Base-by-base conservation (phyloP, 345 rosid genomes). In the Eucalyptus sp. region DNA sequence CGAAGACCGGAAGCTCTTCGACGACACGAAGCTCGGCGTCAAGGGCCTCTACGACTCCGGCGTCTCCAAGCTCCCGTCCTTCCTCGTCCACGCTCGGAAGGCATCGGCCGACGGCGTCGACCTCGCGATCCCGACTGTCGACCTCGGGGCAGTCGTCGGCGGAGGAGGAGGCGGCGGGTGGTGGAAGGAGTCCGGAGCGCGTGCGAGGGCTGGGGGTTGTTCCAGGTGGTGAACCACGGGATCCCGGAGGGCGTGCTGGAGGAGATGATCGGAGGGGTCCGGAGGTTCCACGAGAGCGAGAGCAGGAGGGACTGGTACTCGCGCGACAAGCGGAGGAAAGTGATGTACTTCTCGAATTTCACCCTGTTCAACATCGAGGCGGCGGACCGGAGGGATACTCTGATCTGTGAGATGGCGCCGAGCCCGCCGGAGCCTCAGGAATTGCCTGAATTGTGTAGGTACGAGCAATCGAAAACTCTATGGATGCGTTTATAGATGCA, bases 351-450 rank as follows among this genome's bases (percentile, higher is more conserved):
- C 51, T 62, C 85, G 31, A 91, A 85, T 43, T 85, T 89, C 76
- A 88, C 89, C 50, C 54, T 91, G 25, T 91, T 87, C 43, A 64
- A 87, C 29, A 79, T 89, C 15, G 25, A 6, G 46, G 86, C 86
- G n/a, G 92, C 90, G 68, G 86, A 89, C 27, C 89, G 92, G 92
- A 89, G 92, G 83, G 92, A 91, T 62, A 81, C 90, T 12, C 43
- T 90, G 44, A 43, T 87, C 18, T 89, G 89, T 41, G 88, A 66
- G 31, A 83, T 90, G 90, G 84, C 86, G 25, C 85, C 89, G 33
- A 68, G 64, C 79, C 83, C 85, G 7, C 79, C 76, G 33, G 87
- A 79, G 17, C 89, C 89, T 10, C 27, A 43, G 7, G 88, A 89
- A 13, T 49, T 90, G 86, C 90, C 92, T 4, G 29, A 24, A 12